Base-by-base conservation (phyloP, 139 green algal species). In the Picochlorum sp. region DNA sequence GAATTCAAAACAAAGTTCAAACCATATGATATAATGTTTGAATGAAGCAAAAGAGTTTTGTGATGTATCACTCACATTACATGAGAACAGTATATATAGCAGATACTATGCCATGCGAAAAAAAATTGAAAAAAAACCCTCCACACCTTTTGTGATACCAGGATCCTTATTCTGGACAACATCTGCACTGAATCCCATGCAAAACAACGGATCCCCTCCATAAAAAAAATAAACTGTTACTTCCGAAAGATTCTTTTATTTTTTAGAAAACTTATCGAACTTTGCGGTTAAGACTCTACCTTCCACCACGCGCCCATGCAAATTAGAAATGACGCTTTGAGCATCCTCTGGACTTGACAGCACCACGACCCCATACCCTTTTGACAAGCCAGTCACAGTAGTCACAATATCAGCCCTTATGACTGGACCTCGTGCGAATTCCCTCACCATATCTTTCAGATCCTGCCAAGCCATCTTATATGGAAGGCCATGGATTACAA, bases 1-100 rank as follows among this genome's bases (percentile, higher is more conserved):
- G 20, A n/a, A 0, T 96, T 96, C 81, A 91, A 86, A 75, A 64
- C 62, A 28, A 65, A 61, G 7, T 96, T 96, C 68, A 74, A 85
- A 62, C 57, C 64, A 6, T 89, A 87, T 64, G 89, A 96, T 60
- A 71, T 81, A 37, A 82, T 83, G 73, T 58, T 66, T 61, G 32
- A 67, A 23, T 60, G 34, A 10, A 1, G 7, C 2, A 41, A 41
- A 41, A 41, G 2, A 13, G 9, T 30, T 30, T 30, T 6, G 26
- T 30, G 28, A 30, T 30, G 8, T 41, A 41, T 41, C 8, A 41
- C 34, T 41, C 34, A 13, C 34, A 41, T 41, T 41, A 41, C 34
- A 41, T 41, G 34, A 4, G 2, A 41, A 41, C 34, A 41, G 34
- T 41, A 41, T 26, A 38, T 38, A 4, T 11, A 41, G 34, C 34